Evolutionary conservation across 345 rosid genomes (phyloP).

Genomic region (Aquilaria yunnanensis): DNA sequence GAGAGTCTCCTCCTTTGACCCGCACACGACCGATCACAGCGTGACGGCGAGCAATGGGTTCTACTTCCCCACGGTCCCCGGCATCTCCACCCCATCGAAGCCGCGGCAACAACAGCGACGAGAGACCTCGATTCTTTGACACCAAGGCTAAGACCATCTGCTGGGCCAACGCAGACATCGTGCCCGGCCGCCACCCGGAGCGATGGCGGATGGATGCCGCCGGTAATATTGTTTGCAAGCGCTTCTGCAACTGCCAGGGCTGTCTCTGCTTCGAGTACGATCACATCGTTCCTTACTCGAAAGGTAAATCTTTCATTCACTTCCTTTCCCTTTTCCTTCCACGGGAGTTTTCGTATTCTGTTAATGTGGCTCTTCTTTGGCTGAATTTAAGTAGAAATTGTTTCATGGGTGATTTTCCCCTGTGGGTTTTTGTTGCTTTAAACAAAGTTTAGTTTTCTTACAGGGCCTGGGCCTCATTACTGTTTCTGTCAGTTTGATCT

Average conservation of each 20-base stretch:
- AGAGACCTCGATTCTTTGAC: conserved; percentile 78
- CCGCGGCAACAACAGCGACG: conserved; percentile 26
- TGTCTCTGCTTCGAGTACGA: conserved; percentile 96
- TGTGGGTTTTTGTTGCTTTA: background rate
- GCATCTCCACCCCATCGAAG: conserved; percentile 28
- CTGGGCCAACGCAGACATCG: conserved; percentile 69
- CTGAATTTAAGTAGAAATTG: background rate
- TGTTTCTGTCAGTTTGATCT: background rate
- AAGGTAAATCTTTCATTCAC: conserved; percentile 36
- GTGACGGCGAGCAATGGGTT: conserved; percentile 15
- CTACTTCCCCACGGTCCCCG: conserved; percentile 22
- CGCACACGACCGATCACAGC: too few relatives aligned
- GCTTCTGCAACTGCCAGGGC: conserved; percentile 81
- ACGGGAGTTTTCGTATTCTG: too few relatives aligned
- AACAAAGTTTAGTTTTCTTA: background rate
- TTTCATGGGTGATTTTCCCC: background rate
- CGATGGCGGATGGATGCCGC: conserved; percentile 96
- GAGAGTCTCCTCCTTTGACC: too few relatives aligned
- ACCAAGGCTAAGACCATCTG: conserved; percentile 55
- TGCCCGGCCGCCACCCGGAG: conserved; percentile 90
- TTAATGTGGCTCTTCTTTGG: background rate
- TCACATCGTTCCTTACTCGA: conserved; percentile 85
- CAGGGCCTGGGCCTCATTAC: background rate
- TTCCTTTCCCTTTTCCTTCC: background rate
- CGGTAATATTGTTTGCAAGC: conserved; percentile 83